These are phyloP conservation scores for Mortierella sp. DNA, from an alignment of 371 early-diverging fungal species.

Conservation along the genomic window DNA sequence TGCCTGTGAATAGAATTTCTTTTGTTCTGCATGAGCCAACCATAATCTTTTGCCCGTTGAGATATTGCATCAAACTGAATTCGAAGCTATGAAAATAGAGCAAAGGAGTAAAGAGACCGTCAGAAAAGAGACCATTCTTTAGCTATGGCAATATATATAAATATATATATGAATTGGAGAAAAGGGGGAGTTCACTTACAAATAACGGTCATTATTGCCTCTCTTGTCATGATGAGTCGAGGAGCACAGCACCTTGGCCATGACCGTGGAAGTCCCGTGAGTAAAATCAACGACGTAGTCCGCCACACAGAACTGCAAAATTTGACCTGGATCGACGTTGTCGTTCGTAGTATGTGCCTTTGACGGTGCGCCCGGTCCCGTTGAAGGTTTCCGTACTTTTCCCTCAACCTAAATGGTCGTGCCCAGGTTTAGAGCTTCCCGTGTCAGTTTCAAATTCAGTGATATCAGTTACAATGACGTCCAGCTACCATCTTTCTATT, in stretches of 20 bases:
- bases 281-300: constrained; percentile 50
- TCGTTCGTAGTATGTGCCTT: constrained; percentile 33
- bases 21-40: constrained; percentile 54
- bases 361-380: constrained; percentile 42
- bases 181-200: constrained; percentile 24
- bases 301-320: constrained; percentile 48
- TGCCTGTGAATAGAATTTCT: constrained; percentile 54
- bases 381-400: constrained; percentile 55
- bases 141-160: background rate
- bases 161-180: background rate
- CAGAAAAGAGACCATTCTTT: background rate
- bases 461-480: background rate
- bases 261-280: constrained; percentile 46
- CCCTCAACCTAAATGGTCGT: constrained; percentile 34
- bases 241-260: constrained; percentile 56
- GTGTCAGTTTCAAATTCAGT: background rate
- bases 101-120: background rate
- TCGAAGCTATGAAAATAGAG: constrained; percentile 29
- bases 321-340: constrained; percentile 46
- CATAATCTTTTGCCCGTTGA: constrained; percentile 37
- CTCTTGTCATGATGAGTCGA: constrained; percentile 55
- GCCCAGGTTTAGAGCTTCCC: background rate
- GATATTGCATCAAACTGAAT: constrained; percentile 47
- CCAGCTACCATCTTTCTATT: background rate
- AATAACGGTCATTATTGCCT: constrained; percentile 56